Percentiles rank a stretch among this genome's conserved stretches.
Conservation (phyloP, 2,329 filamentous ascomycete species). For the Fusarium sp. region DNA sequence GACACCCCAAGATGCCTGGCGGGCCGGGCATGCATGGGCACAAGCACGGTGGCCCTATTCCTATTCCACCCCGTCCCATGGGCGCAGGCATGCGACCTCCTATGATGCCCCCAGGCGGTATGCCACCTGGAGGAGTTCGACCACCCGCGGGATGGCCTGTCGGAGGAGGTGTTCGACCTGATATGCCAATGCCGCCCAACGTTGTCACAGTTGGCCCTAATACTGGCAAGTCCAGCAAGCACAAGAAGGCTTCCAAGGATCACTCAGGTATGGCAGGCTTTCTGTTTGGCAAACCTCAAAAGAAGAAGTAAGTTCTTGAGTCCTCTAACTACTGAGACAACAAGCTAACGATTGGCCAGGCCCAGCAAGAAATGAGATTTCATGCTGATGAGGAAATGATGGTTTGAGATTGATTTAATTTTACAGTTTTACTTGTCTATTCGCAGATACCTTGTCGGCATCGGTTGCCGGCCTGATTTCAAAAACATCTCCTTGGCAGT, state of each 20-base stretch:
- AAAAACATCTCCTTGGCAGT: slow-evolving; percentile 18
- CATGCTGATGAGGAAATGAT: slow-evolving; percentile 33
- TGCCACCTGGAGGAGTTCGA: slow-evolving; percentile 24
- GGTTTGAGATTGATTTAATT: slow-evolving; percentile 30
- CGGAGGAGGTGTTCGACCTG: slow-evolving; percentile 1
- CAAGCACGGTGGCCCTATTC: slow-evolving; percentile 28
- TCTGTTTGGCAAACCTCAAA: slow-evolving; percentile 44
- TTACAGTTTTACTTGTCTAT: slow-evolving; percentile 34
- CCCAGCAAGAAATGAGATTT: slow-evolving; percentile 40
- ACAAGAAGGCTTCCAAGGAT: slow-evolving; percentile 37
- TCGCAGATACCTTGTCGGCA: slow-evolving; percentile 43
- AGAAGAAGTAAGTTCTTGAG: slow-evolving; percentile 46
- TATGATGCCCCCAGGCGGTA: slow-evolving; percentile 6
- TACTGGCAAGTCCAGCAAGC: slow-evolving; percentile 31
- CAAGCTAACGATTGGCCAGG: slow-evolving; percentile 20
- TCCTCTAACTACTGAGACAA: not conserved
- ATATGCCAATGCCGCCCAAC: slow-evolving; percentile 29
- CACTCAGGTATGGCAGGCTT: slow-evolving; percentile 39
- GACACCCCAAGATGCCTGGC: slow-evolving; percentile 33
- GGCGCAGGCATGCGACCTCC: slow-evolving; percentile 24
- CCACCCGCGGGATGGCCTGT: slow-evolving; percentile 39
- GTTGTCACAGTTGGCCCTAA: slow-evolving; percentile 39
- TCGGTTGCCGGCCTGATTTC: slow-evolving; percentile 35
- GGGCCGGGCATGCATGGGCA: slow-evolving; percentile 20
- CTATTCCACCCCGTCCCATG: slow-evolving; percentile 7